Base-by-base conservation (phyloP, 306 rosid genomes). In the Malus sieversii region DNA sequence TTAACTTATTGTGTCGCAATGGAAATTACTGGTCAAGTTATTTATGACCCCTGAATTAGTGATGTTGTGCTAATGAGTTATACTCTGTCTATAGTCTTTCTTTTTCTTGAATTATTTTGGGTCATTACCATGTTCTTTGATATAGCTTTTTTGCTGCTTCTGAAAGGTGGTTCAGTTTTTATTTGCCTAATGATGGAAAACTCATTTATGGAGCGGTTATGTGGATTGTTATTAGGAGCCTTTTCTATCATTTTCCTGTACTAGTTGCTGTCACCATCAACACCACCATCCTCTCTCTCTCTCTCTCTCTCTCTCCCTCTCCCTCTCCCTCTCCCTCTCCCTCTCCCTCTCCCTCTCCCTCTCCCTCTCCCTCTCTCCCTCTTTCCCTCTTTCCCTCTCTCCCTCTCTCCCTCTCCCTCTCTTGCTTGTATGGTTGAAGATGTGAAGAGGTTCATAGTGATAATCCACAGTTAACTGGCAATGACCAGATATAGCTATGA, bases 401-500 rank as follows among this genome's bases (percentile, higher is more conserved):
- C 44, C 4, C 52, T 13, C 52, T 13, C 71, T 77, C 63, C 0
- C 16, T 61, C 75, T 30, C 71, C 15, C 15, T 10, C 10, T 45
- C 0, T 51, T 23, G 40, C 35, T 40, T 20, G 3, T 23, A 70
- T 33, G 19, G 66, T 30, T 64, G 74, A 57, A 77, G n/a, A 35
- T 72, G 69, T 79, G 63, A 32, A 53, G 65, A 44, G 74, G 78
- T 68, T 72, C 38, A 6, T 65, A 33, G 57, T 66, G 52, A 60
- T 58, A 74, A 59, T 32, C 66, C 51, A 7, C 8, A 32, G 8
- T 29, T 44, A 8, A 35, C 66, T 22, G 42, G 45, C 30, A 66
- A 67, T 75, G 79, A 66, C 67, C 79, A 66, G 52, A 63, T 63
- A 42, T 45, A 66, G 73, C 66, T 75, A 75, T 66, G 79, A 75